These are phyloP conservation scores for Lophium mytilinum DNA, from an alignment of 495 filamentous ascomycete species.

Conservation along the genomic window DNA sequence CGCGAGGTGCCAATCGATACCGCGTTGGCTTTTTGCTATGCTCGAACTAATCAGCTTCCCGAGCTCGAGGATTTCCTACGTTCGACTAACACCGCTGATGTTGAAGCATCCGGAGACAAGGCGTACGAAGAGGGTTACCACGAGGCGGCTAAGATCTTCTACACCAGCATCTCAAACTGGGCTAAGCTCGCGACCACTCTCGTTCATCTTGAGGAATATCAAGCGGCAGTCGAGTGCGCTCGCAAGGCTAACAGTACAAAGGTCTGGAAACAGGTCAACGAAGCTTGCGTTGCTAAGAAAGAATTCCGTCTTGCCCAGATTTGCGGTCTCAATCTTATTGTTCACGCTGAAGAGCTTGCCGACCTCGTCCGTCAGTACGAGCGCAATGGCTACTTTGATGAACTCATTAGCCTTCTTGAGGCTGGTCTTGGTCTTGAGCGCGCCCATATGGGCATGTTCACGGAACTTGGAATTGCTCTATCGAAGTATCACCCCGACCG, in stretches of 20 bases:
- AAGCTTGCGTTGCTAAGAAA: slow-evolving; percentile 94
- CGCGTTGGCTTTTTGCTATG: slow-evolving; percentile 84
- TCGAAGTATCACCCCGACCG: slow-evolving; percentile 95
- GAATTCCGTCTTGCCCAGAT: slow-evolving; percentile 99
- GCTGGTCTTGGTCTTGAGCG: slow-evolving; percentile 92
- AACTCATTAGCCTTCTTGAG: slow-evolving; percentile 90
- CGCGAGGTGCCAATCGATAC: slow-evolving; percentile 95
- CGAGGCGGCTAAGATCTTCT: slow-evolving; percentile 98
- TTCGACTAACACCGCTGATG: slow-evolving; percentile 85
- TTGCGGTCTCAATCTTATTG: slow-evolving; percentile 96
- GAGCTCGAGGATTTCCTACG: slow-evolving; percentile 97
- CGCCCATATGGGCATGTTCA: slow-evolving; percentile 93
- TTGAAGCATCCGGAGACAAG: slow-evolving; percentile 95
- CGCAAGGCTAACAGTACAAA: slow-evolving; percentile 99
- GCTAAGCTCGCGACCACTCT: slow-evolving; percentile 95
- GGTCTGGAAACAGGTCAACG: slow-evolving; percentile 99
- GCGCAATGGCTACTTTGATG: slow-evolving; percentile 94
- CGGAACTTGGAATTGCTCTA: slow-evolving; percentile 85
- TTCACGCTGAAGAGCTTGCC: slow-evolving; percentile 93
- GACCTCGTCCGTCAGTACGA: slow-evolving; percentile 95
- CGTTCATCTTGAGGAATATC: slow-evolving; percentile 93
- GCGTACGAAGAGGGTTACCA: slow-evolving; percentile 92
- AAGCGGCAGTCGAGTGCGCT: slow-evolving; percentile 95
- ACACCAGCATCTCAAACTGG: slow-evolving; percentile 97
- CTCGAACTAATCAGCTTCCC: slow-evolving; percentile 78